Conservation (phyloP, 306 rosid genomes). For the Cucurbita moschata region DNA sequence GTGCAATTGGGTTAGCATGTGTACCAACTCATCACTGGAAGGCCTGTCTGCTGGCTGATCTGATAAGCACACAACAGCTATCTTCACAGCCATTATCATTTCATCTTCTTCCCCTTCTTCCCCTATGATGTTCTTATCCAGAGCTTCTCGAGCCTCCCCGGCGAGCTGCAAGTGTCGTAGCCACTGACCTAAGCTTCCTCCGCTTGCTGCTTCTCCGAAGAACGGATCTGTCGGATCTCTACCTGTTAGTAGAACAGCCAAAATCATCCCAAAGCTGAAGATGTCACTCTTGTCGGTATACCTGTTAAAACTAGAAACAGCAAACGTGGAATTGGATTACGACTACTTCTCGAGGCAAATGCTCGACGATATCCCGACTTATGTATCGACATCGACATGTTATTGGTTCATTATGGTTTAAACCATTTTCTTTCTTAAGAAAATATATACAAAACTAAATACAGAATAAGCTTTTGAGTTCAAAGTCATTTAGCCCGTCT, state of each 20-base stretch:
- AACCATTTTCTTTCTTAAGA: background rate
- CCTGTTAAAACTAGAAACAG: conserved; percentile 33
- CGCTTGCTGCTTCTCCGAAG: conserved; percentile 61
- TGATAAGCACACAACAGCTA: conserved; percentile 82
- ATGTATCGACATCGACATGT: background rate
- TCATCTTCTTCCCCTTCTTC: conserved; percentile 96
- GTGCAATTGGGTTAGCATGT: conserved; percentile 94
- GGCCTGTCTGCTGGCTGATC: conserved; percentile 85
- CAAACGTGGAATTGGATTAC: background rate
- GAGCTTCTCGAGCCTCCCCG: conserved; percentile 65
- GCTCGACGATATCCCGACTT: background rate
- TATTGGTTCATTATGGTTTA: background rate
- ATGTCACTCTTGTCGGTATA: conserved; percentile 86
- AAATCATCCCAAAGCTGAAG: conserved; percentile 83
- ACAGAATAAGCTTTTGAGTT: background rate
- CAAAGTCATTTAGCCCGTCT: background rate
- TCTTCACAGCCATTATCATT: conserved; percentile 91
- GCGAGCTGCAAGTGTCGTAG: conserved; percentile 71
- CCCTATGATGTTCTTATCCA: conserved; percentile 64
- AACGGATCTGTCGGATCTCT: conserved; percentile 70
- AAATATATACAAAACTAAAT: background rate
- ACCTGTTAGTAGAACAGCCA: conserved; percentile 67
- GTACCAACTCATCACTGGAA: conserved; percentile 96
- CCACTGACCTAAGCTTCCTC: conserved; percentile 85
- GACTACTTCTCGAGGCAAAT: background rate